These are phyloP conservation scores for Gardenia jasminoides DNA, from an alignment of 257 asterid species.

Conservation along the genomic window DNA sequence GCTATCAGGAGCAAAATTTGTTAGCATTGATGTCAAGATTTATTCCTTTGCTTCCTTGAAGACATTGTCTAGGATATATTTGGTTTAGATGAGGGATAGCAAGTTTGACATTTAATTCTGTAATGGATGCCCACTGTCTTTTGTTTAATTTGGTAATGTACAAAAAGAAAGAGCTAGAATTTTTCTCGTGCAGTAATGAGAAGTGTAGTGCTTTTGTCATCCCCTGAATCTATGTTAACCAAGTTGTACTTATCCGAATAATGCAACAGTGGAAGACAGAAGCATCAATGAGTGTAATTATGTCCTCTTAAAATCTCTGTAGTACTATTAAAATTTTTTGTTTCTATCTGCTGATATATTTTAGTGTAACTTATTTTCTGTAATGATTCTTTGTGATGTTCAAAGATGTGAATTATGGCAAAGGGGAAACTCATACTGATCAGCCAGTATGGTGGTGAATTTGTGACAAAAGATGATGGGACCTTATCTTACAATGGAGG, in stretches of 20 bases:
- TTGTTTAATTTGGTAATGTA: neutral
- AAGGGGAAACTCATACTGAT: conserved; percentile 88
- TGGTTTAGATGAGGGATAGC: neutral
- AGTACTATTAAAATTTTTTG: neutral
- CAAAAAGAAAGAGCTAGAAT: neutral
- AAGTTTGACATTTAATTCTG: neutral
- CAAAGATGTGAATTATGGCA: conserved; percentile 64
- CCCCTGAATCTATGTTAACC: neutral
- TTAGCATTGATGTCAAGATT: neutral
- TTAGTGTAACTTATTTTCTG: conserved; percentile 7
- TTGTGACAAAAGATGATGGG: conserved; percentile 61
- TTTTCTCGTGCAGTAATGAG: neutral
- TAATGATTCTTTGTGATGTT: conserved; percentile 24
- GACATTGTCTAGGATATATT: neutral
- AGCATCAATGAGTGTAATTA: neutral
- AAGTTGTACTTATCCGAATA: neutral
- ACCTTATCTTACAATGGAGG: conserved; percentile 74
- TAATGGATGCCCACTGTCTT: neutral
- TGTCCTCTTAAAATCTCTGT: neutral
- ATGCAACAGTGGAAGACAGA: too few relatives aligned
- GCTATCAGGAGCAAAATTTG: neutral
- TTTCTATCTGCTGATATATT: neutral
- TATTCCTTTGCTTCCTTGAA: neutral
- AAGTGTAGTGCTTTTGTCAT: neutral
- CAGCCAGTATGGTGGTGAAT: conserved; percentile 86